Percentiles rank a stretch among this genome's conserved stretches.
phyloP scores from a whole-genome alignment of 805 yeast genomes.

The Clavispora asparagi region DNA sequence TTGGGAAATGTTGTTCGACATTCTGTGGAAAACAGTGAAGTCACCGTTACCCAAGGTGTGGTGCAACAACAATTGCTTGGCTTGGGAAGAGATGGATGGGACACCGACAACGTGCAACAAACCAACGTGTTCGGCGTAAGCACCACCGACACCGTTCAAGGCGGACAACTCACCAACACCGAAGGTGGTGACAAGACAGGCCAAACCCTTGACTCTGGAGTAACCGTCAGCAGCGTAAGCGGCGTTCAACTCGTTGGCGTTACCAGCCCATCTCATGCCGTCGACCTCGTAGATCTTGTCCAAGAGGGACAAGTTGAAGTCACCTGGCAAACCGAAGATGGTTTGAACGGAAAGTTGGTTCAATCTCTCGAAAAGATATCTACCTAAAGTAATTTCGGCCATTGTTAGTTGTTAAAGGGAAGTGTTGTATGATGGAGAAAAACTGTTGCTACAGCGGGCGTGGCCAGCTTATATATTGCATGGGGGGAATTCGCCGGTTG shows the following conservation, averaged over 20 bases:
- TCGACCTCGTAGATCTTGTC: conserved; percentile 72
- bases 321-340: conserved; percentile 79
- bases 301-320: conserved; percentile 66
- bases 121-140: conserved; percentile 88
- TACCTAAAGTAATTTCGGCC: conserved; percentile 60
- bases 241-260: conserved; percentile 86
- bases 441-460: background rate
- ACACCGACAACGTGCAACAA: conserved; percentile 81
- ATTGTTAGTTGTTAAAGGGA: conserved; percentile 10
- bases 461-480: background rate
- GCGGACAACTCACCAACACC: conserved; percentile 90
- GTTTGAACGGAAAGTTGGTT: conserved; percentile 67
- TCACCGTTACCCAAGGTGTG: conserved; percentile 84
- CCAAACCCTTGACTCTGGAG: conserved; percentile 72
- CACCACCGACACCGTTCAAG: conserved; percentile 80
- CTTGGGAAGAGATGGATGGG: conserved; percentile 71
- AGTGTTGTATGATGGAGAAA: background rate
- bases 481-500: background rate
- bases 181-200: conserved; percentile 75
- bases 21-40: conserved; percentile 71
- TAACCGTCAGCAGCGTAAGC: conserved; percentile 89
- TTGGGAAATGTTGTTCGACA: conserved; percentile 69
- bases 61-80: conserved; percentile 67
- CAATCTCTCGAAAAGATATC: conserved; percentile 73
- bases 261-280: conserved; percentile 84